phyloP scores from a whole-genome alignment of 2,329 filamentous ascomycete genomes.

The Cryphonectria carpinicola region DNA sequence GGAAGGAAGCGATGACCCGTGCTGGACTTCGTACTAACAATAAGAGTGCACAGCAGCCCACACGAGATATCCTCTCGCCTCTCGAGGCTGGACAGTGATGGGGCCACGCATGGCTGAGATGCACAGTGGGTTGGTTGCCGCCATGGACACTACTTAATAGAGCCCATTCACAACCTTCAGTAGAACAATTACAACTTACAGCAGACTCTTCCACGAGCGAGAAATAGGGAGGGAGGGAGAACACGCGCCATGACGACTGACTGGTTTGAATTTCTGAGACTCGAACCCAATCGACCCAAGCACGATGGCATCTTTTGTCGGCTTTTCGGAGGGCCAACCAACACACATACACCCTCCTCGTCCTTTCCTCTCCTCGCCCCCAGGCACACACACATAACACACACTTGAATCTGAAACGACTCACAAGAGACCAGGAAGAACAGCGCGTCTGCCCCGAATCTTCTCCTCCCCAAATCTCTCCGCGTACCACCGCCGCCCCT shows the following conservation, averaged over 20 bases:
- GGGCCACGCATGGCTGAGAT: background rate
- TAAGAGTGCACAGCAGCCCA: background rate
- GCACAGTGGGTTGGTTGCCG: background rate
- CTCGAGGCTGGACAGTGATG: background rate
- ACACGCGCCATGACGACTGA: background rate
- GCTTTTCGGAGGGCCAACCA: too few relatives aligned
- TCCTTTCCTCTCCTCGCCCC: background rate
- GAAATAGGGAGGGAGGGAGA: background rate
- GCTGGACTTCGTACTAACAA: background rate
- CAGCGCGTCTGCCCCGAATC: slow-evolving; percentile 74
- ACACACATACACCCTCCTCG: too few relatives aligned
- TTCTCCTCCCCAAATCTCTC: slow-evolving; percentile 85
- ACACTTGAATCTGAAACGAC: too few relatives aligned
- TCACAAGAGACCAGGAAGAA: slow-evolving; percentile 59
- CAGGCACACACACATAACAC: background rate
- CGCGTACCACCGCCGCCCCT: slow-evolving; percentile 84
- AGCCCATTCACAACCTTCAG: background rate
- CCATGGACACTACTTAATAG: background rate
- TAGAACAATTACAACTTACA: too few relatives aligned
- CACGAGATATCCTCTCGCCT: background rate
- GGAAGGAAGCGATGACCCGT: background rate
- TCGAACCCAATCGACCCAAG: background rate
- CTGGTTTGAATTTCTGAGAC: background rate
- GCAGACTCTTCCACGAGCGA: background rate
- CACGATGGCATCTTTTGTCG: too few relatives aligned